These are phyloP conservation scores for Blastobotrys peoriensis DNA, from an alignment of 805 yeast genomes.

Conservation along the genomic window DNA sequence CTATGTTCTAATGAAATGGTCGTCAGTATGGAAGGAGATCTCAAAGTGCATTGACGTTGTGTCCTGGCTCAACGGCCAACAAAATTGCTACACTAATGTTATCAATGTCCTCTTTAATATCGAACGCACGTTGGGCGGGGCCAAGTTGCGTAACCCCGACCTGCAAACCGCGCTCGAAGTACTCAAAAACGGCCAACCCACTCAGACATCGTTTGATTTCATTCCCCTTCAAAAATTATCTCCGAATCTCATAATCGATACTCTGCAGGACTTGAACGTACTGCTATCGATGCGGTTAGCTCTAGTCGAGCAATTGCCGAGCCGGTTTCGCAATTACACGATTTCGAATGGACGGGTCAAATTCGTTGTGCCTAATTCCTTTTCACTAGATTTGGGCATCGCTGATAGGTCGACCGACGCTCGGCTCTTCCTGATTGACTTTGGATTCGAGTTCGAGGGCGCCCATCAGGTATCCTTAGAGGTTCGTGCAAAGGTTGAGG, in stretches of 20 bases:
- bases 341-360: conserved; percentile 73
- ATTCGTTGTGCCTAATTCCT: conserved; percentile 56
- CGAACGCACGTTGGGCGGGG: conserved; percentile 69
- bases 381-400: conserved; percentile 72
- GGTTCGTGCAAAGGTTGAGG: conserved; percentile 44
- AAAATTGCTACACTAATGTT: conserved; percentile 56
- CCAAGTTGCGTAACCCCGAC: conserved; percentile 91
- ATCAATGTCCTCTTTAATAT: conserved; percentile 63
- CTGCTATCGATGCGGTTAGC: conserved; percentile 72
- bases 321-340: conserved; percentile 53
- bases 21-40: conserved; percentile 63
- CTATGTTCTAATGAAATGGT: conserved; percentile 88
- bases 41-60: conserved; percentile 76
- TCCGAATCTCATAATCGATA: conserved; percentile 50
- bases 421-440: conserved; percentile 74
- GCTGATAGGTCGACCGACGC: conserved; percentile 54
- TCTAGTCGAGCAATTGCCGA: conserved; percentile 50
- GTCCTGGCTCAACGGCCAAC: conserved; percentile 80
- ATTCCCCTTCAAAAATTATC: conserved; percentile 46
- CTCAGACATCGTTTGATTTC: conserved; percentile 57
- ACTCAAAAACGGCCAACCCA: conserved; percentile 69
- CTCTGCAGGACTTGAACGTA: conserved; percentile 64
- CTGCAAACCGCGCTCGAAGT: conserved; percentile 83
- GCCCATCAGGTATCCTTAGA: conserved; percentile 19
- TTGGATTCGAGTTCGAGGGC: conserved; percentile 50